Percentiles rank a stretch among this genome's conserved stretches.
These are phyloP conservation scores for Eremothecium gossypii DNA, from an alignment of 1,139 yeast genomes.

Conservation along the genomic window DNA sequence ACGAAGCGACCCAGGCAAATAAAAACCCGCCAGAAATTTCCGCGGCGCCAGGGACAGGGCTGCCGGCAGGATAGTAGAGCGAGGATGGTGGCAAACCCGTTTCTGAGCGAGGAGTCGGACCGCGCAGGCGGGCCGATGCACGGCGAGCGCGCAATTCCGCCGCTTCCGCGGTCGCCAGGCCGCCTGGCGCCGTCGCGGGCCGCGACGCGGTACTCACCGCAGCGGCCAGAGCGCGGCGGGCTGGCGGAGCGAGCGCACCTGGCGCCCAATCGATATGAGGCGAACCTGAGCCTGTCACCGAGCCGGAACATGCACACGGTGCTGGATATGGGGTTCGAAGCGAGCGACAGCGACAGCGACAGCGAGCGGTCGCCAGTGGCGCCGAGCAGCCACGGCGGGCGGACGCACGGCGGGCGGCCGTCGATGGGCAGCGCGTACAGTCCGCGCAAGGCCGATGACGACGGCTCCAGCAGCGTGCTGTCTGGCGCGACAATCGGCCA, in stretches of 20 bases:
- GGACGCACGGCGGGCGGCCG: neutral
- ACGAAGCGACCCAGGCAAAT: no score
- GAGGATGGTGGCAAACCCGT: neutral
- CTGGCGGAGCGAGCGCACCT: no score
- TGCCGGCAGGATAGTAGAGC: no score
- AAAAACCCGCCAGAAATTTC: no score
- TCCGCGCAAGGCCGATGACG: conserved; percentile 22
- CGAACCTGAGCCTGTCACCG: conserved; percentile 59
- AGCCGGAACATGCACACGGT: conserved; percentile 44
- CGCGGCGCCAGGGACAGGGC: no score
- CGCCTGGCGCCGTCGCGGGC: conserved; percentile 30
- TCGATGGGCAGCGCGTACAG: conserved; percentile 9
- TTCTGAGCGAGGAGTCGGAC: neutral
- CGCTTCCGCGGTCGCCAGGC: neutral
- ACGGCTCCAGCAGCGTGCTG: conserved; percentile 23
- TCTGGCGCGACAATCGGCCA: conserved; percentile 33
- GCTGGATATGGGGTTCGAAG: conserved; percentile 39
- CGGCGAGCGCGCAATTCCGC: neutral
- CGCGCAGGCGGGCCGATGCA: neutral
- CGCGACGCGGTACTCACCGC: conserved; percentile 34
- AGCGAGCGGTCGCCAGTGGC: conserved; percentile 2
- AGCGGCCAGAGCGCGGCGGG: conserved; percentile 16
- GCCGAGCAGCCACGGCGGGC: conserved; percentile 5
- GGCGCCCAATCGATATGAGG: conserved; percentile 31
- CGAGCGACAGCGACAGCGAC: conserved; percentile 22